Conservation (phyloP, 352 stramenopile genomes). For the Phytopythium vexans region DNA sequence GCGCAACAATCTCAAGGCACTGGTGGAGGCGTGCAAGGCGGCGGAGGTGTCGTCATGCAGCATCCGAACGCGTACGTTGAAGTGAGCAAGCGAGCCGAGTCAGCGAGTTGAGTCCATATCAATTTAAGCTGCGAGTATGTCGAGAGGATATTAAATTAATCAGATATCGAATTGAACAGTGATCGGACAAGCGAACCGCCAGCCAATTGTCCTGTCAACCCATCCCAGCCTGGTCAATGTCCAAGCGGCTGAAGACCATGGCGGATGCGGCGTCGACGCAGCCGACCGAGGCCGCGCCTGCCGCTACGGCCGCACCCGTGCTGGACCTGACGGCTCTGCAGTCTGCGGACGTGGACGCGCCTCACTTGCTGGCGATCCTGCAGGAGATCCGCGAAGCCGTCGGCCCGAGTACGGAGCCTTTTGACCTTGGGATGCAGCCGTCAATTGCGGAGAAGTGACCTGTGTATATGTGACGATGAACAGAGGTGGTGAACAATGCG, state of each 20-base stretch:
- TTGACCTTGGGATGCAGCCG: not conserved
- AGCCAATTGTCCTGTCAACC: not conserved
- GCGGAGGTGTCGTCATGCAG: slow-evolving; percentile 13
- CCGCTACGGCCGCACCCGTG: slow-evolving; percentile 6
- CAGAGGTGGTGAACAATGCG: slow-evolving; percentile 69
- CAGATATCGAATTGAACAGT: too few species aligned
- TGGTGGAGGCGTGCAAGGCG: slow-evolving; percentile 1
- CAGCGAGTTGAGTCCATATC: too few species aligned
- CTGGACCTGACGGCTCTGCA: slow-evolving; percentile 24
- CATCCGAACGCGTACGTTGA: slow-evolving; percentile 62
- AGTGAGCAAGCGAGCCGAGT: slow-evolving; percentile 26
- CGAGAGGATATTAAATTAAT: too few species aligned
- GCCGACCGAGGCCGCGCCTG: slow-evolving; percentile 1
- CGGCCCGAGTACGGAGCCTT: slow-evolving; percentile 46
- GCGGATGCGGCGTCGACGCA: not conserved
- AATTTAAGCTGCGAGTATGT: too few species aligned
- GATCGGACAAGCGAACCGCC: not conserved
- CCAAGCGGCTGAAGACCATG: slow-evolving; percentile 9
- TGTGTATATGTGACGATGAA: not conserved
- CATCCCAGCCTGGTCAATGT: not conserved
- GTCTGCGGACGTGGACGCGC: slow-evolving; percentile 27
- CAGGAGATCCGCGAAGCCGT: slow-evolving; percentile 53
- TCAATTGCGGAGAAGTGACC: too few species aligned
- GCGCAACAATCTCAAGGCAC: not conserved
- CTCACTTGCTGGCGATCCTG: slow-evolving; percentile 65